phyloP scores from a whole-genome alignment of 2,329 filamentous ascomycete species.

The Akanthomyces uredinophilus region DNA sequence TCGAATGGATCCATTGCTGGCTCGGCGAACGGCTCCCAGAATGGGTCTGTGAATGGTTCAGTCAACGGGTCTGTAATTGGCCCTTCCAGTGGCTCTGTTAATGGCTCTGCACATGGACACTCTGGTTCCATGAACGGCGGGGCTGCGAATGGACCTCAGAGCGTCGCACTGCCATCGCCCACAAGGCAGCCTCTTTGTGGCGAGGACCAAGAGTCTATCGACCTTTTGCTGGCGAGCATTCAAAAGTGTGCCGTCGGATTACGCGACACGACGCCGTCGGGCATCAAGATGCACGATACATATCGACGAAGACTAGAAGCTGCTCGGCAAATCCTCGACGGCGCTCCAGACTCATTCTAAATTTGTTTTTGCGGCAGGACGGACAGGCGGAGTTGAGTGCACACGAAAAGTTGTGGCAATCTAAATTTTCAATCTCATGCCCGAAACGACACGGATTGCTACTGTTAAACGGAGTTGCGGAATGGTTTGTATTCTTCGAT shows the following conservation, averaged over 20 bases:
- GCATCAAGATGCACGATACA: slow-evolving; percentile 50
- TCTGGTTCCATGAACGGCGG: not conserved
- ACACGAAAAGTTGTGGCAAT: not conserved
- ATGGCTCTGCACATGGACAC: not conserved
- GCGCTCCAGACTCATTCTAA: slow-evolving; percentile 34
- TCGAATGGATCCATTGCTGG: not conserved
- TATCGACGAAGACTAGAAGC: slow-evolving; percentile 69
- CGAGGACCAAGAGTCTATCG: slow-evolving; percentile 57
- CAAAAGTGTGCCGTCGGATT: slow-evolving; percentile 56
- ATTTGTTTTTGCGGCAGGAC: not conserved
- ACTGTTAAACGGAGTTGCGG: slow-evolving; percentile 11
- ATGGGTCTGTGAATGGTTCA: slow-evolving; percentile 3
- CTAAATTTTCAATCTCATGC: not conserved
- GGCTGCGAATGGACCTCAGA: slow-evolving; percentile 29
- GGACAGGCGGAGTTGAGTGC: slow-evolving; percentile 1
- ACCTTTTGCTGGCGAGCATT: slow-evolving; percentile 54
- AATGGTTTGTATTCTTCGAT: slow-evolving; percentile 5
- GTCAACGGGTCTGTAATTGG: not conserved
- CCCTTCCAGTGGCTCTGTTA: not conserved
- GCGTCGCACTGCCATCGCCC: slow-evolving; percentile 24
- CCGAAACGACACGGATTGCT: slow-evolving; percentile 11
- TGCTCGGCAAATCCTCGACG: slow-evolving; percentile 68
- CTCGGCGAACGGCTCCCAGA: not conserved
- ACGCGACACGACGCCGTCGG: slow-evolving; percentile 49
- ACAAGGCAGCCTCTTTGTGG: slow-evolving; percentile 43